Evolutionary conservation across 192 early-diverging fungal genomes (phyloP).

Genomic region (Tieghemiomyces parasiticus): DNA sequence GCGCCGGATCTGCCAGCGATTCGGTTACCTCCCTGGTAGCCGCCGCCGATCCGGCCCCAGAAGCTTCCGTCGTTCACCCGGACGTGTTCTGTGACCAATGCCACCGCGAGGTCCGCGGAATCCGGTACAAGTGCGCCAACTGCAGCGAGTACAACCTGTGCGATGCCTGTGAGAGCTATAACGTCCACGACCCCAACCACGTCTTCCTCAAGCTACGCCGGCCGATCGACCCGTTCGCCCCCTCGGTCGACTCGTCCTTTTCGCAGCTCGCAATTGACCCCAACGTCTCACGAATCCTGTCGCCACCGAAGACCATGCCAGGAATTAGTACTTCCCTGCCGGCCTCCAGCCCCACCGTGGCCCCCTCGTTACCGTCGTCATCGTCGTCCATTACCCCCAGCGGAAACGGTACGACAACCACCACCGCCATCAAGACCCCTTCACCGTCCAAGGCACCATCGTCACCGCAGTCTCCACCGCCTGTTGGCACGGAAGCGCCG

Average conservation of each 20-base stretch:
- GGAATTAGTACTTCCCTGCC: too few relatives aligned
- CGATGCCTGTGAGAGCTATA: conserved; percentile 74
- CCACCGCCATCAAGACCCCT: too few relatives aligned
- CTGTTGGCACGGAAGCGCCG: too few relatives aligned
- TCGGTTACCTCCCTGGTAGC: neutral
- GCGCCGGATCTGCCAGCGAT: neutral
- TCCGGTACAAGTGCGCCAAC: conserved; percentile 87
- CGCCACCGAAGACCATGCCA: too few relatives aligned
- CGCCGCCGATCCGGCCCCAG: neutral
- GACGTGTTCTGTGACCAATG: conserved; percentile 91
- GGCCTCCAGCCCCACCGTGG: too few relatives aligned
- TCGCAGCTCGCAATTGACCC: neutral
- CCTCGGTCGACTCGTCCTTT: neutral
- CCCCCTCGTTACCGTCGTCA: too few relatives aligned
- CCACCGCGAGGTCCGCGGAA: conserved; percentile 62
- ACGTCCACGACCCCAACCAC: conserved; percentile 63
- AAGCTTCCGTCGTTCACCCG: conserved; percentile 33
- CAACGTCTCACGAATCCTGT: too few relatives aligned
- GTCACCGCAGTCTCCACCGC: too few relatives aligned
- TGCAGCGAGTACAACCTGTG: conserved; percentile 89
- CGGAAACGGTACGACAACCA: too few relatives aligned
- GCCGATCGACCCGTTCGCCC: neutral
- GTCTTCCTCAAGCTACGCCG: conserved; percentile 65
- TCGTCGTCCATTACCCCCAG: too few relatives aligned
- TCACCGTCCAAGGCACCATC: too few relatives aligned